A percentile compares a stretch with the other conserved stretches of the same genome.
These are phyloP conservation scores for Solanum arcanum DNA, from an alignment of 257 asterid genomes.

Conservation along the genomic window DNA sequence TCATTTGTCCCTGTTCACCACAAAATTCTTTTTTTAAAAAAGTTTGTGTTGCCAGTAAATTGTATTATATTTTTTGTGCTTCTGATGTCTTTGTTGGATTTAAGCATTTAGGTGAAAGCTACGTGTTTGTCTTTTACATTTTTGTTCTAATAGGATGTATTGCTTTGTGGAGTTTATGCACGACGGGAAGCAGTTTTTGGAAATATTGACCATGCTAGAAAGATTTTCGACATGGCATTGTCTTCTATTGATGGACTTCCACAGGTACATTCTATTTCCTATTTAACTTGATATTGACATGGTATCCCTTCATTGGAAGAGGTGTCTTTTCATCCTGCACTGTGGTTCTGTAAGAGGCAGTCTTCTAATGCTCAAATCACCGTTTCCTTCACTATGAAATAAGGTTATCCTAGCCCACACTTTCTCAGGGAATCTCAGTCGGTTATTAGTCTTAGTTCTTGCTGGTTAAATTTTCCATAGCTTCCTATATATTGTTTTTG, in stretches of 20 bases:
- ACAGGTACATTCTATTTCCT: conserved; percentile 33
- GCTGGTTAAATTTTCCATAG: not conserved
- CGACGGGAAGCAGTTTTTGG: conserved; percentile 79
- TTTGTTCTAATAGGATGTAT: conserved; percentile 55
- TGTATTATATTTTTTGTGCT: not conserved
- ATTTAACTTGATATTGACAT: not conserved
- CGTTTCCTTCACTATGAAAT: not conserved
- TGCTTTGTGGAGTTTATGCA: conserved; percentile 96
- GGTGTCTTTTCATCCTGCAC: not conserved
- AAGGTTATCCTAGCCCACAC: not conserved
- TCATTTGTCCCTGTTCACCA: not conserved
- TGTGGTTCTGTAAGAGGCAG: not conserved
- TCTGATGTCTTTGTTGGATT: not conserved
- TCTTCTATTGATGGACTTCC: conserved; percentile 78
- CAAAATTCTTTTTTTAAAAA: not conserved
- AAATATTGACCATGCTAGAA: conserved; percentile 79
- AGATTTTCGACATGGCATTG: conserved; percentile 94
- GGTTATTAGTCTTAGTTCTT: not conserved
- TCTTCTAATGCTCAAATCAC: not conserved
- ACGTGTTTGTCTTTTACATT: not conserved
- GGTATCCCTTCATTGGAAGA: not conserved
- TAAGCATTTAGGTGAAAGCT: not conserved
- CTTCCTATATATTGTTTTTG: not conserved
- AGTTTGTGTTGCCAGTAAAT: not conserved
- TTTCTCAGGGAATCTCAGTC: not conserved